Evolutionary conservation across 805 yeast species (phyloP).

Genomic region (Spathaspora arborariae): DNA sequence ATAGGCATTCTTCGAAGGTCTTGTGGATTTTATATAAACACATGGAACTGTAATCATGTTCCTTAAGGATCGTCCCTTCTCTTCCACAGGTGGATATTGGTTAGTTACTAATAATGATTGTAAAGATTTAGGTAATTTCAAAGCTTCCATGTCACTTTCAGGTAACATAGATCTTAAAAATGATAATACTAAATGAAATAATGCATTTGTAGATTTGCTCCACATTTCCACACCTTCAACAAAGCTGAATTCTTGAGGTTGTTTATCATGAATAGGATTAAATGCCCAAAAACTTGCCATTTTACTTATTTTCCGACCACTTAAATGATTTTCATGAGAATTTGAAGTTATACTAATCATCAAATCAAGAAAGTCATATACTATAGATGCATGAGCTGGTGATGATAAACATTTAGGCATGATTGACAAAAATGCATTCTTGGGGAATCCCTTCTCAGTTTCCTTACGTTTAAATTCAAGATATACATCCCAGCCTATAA

Average conservation of each 20-base stretch:
- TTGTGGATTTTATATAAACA: slow-evolving; percentile 54
- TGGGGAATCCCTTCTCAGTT: slow-evolving; percentile 60
- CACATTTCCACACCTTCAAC: slow-evolving; percentile 71
- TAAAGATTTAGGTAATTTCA: slow-evolving; percentile 61
- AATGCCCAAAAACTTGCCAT: slow-evolving; percentile 92
- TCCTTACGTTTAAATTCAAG: slow-evolving; percentile 64
- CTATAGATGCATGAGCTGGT: slow-evolving; percentile 86
- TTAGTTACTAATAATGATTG: slow-evolving; percentile 61
- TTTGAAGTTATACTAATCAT: slow-evolving; percentile 74
- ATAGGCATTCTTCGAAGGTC: slow-evolving; percentile 44
- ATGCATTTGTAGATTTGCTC: slow-evolving; percentile 81
- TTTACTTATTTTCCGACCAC: slow-evolving; percentile 75
- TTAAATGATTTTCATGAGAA: slow-evolving; percentile 71
- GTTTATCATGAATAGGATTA: slow-evolving; percentile 36
- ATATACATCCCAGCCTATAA: slow-evolving; percentile 85
- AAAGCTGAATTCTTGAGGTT: slow-evolving; percentile 36
- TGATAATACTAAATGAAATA: slow-evolving; percentile 74
- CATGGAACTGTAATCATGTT: slow-evolving; percentile 55
- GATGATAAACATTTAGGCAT: slow-evolving; percentile 84
- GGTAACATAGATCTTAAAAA: slow-evolving; percentile 78
- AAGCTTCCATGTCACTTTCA: slow-evolving; percentile 53
- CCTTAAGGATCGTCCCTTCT: slow-evolving; percentile 26
- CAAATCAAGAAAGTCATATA: slow-evolving; percentile 81
- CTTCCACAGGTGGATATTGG: slow-evolving; percentile 69
- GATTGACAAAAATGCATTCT: slow-evolving; percentile 68